Percentiles rank a stretch among this genome's conserved stretches.
phyloP scores from a whole-genome alignment of 73 alveolate genomes.

The Diophrys appendiculata region DNA sequence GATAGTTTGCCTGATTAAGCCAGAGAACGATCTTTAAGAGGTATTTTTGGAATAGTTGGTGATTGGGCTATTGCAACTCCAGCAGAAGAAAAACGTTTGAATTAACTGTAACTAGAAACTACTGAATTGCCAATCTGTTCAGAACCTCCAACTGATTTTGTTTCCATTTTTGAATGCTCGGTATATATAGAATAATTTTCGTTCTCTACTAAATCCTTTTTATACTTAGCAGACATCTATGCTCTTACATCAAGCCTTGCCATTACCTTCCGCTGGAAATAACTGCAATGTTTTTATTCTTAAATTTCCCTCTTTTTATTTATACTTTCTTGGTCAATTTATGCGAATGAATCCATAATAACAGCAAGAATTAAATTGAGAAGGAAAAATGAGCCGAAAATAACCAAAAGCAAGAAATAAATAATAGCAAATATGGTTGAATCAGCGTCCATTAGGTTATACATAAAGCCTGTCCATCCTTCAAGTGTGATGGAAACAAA shows the following conservation, averaged over 20 bases:
- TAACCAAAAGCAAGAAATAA: conserved; percentile 16
- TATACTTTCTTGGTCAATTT: conserved; percentile 38
- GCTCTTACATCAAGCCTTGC: too few relatives aligned
- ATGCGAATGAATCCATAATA: conserved; percentile 45
- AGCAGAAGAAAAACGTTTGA: neutral
- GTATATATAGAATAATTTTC: too few relatives aligned
- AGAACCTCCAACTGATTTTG: too few relatives aligned
- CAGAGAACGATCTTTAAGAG: neutral
- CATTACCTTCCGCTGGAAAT: too few relatives aligned
- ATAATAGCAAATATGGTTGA: conserved; percentile 14
- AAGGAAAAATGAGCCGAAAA: conserved; percentile 41
- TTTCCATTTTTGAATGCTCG: too few relatives aligned
- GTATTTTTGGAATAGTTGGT: neutral
- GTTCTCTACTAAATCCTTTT: too few relatives aligned
- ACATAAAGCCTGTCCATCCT: conserved; percentile 82
- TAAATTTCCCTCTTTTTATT: too few relatives aligned
- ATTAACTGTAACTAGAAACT: too few relatives aligned
- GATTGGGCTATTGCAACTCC: neutral
- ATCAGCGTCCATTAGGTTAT: conserved; percentile 33
- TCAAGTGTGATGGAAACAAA: conserved; percentile 71
- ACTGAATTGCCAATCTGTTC: too few relatives aligned
- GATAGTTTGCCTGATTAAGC: neutral
- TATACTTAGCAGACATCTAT: too few relatives aligned
- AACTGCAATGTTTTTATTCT: too few relatives aligned
- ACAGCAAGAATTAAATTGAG: conserved; percentile 50